Percentiles rank a stretch among this genome's conserved stretches.
phyloP scores from a whole-genome alignment of 2,329 filamentous ascomycete species.

The Pezicula carpinea region DNA sequence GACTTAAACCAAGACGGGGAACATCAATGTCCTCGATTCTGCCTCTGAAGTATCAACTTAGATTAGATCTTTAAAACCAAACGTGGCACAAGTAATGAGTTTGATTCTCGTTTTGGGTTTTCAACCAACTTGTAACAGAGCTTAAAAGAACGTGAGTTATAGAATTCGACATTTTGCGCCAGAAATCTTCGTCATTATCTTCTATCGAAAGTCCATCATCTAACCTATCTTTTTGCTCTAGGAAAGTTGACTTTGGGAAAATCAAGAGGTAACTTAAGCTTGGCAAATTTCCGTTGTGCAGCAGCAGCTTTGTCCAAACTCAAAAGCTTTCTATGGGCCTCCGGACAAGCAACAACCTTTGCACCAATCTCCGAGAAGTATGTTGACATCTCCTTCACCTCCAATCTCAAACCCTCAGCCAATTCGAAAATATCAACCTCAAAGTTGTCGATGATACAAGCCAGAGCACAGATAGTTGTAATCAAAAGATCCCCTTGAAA shows the following conservation, averaged over 20 bases:
- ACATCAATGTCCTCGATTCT: no score
- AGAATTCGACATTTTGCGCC: no score
- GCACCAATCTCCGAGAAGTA: conserved; percentile 77
- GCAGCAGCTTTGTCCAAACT: conserved; percentile 58
- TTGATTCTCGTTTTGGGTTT: no score
- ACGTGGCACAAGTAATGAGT: no score
- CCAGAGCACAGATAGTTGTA: conserved; percentile 68
- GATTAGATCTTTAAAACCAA: no score
- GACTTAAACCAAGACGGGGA: no score
- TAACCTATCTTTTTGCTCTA: conserved; percentile 12
- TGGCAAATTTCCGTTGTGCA: conserved; percentile 59
- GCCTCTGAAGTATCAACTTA: no score
- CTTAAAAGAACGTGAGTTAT: no score
- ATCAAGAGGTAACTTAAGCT: conserved; percentile 70
- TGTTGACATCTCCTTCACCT: conserved; percentile 64
- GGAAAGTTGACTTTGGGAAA: conserved; percentile 61
- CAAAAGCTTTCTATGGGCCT: conserved; percentile 43
- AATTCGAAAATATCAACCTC: conserved; percentile 67
- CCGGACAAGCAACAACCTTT: conserved; percentile 44
- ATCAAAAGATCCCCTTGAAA: conserved; percentile 68
- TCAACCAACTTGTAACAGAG: no score
- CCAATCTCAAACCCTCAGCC: conserved; percentile 66
- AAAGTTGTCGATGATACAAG: conserved; percentile 68
- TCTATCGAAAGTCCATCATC: background rate
- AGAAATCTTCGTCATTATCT: background rate